These are phyloP conservation scores for Epichloe uncinata DNA, from an alignment of 2,329 filamentous ascomycete genomes.

Conservation along the genomic window DNA sequence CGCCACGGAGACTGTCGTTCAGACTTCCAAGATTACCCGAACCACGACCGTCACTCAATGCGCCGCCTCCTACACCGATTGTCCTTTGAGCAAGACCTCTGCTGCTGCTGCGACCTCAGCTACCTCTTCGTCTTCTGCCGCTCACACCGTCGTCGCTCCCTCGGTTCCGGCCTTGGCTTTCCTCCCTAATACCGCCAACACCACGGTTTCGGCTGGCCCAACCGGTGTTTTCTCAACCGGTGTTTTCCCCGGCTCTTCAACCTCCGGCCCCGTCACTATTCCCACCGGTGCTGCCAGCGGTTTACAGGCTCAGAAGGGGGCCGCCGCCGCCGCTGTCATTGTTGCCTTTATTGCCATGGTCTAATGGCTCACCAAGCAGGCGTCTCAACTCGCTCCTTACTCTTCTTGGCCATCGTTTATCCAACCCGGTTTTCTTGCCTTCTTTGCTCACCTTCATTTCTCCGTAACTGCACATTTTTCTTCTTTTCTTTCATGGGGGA, in stretches of 20 bases:
- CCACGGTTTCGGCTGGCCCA: slow-evolving; percentile 12
- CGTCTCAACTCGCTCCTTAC: not conserved
- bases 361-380: slow-evolving; percentile 11
- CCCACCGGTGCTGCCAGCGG: slow-evolving; percentile 20
- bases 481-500: not conserved
- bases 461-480: not conserved
- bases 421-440: not conserved
- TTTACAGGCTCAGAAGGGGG: slow-evolving; percentile 25
- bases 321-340: slow-evolving; percentile 26
- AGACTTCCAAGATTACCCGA: slow-evolving; percentile 31
- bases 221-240: slow-evolving; percentile 5
- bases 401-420: not conserved
- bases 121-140: slow-evolving; percentile 15
- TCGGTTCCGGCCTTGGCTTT: not conserved
- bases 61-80: slow-evolving; percentile 29
- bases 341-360: slow-evolving; percentile 25
- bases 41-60: slow-evolving; percentile 35
- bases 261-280: slow-evolving; percentile 10
- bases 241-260: slow-evolving; percentile 6
- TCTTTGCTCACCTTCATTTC: not conserved
- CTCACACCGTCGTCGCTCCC: slow-evolving; percentile 2
- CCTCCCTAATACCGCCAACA: slow-evolving; percentile 8
- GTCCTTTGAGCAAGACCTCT: slow-evolving; percentile 22
- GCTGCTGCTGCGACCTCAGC: slow-evolving; percentile 5
- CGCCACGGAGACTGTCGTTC: slow-evolving; percentile 24